Conservation (phyloP, 495 filamentous ascomycete species). For the Sordaria brevicollis region DNA sequence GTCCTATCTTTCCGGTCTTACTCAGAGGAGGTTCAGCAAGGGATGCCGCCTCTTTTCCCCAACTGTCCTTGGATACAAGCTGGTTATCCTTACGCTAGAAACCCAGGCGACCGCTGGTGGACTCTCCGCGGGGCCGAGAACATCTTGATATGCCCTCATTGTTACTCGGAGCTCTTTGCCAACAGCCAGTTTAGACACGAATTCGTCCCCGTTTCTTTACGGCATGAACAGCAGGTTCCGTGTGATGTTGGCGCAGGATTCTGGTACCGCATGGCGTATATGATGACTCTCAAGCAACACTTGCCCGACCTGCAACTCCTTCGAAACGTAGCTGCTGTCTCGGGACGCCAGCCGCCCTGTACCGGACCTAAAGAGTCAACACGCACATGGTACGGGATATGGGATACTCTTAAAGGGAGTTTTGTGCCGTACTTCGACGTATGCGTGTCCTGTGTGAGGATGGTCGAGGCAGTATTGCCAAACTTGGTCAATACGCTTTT, state of each 20-base stretch:
- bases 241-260: conserved; percentile 35
- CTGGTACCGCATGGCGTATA: conserved; percentile 38
- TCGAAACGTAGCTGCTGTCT: conserved; percentile 27
- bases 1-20: conserved; percentile 25
- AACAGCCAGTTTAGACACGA: conserved; percentile 27
- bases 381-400: conserved; percentile 35
- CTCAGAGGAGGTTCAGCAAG: conserved; percentile 22
- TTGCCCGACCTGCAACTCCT: conserved; percentile 30
- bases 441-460: conserved; percentile 31
- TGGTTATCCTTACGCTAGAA: neutral
- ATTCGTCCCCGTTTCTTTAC: conserved; percentile 26
- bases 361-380: conserved; percentile 15
- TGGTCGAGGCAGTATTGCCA: conserved; percentile 31
- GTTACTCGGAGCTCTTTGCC: conserved; percentile 28
- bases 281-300: conserved; percentile 29
- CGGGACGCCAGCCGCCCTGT: conserved; percentile 24
- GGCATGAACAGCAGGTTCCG: conserved; percentile 25
- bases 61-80: conserved; percentile 28
- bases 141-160: conserved; percentile 37
- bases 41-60: conserved; percentile 22
- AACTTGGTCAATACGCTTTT: conserved; percentile 22
- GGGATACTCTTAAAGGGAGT: conserved; percentile 20
- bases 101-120: conserved; percentile 26
- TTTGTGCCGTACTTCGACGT: conserved; percentile 28
- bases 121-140: conserved; percentile 32